A percentile compares a stretch with the other conserved stretches of the same genome.
These are phyloP conservation scores for Xylaria sp. DNA, from an alignment of 2,329 filamentous ascomycete genomes.

Conservation along the genomic window DNA sequence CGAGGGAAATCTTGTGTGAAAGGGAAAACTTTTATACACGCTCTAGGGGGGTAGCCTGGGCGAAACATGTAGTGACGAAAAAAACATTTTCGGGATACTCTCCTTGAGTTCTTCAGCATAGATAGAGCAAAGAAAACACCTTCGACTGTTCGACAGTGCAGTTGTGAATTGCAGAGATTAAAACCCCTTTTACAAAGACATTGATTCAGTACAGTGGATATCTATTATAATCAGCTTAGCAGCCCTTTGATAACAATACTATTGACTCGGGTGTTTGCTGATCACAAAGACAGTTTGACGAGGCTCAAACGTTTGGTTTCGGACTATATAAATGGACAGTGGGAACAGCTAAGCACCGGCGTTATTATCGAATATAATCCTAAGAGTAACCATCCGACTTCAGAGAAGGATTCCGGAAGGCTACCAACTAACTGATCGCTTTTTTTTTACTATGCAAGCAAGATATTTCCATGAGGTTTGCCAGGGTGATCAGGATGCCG, in stretches of 20 bases:
- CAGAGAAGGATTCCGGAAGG: neutral
- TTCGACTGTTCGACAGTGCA: neutral
- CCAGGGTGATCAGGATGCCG: no score
- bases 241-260: neutral
- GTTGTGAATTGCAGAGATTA: no score
- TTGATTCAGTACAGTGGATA: no score
- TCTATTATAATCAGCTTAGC: neutral
- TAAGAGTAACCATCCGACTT: neutral
- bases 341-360: no score
- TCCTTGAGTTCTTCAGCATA: neutral
- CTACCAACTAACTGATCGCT: neutral
- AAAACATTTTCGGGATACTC: no score
- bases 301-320: neutral
- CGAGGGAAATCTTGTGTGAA: neutral
- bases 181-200: neutral
- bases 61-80: no score
- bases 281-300: constrained; percentile 1
- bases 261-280: neutral
- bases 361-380: neutral
- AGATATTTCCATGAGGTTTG: neutral
- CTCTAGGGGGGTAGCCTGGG: no score
- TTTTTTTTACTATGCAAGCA: neutral
- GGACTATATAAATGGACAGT: constrained; percentile 17
- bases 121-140: neutral
- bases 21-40: neutral